A percentile compares a stretch with the other conserved stretches of the same genome.
These are phyloP conservation scores for Starmerella potacharoeniae DNA, from an alignment of 805 yeast genomes.

Conservation along the genomic window DNA sequence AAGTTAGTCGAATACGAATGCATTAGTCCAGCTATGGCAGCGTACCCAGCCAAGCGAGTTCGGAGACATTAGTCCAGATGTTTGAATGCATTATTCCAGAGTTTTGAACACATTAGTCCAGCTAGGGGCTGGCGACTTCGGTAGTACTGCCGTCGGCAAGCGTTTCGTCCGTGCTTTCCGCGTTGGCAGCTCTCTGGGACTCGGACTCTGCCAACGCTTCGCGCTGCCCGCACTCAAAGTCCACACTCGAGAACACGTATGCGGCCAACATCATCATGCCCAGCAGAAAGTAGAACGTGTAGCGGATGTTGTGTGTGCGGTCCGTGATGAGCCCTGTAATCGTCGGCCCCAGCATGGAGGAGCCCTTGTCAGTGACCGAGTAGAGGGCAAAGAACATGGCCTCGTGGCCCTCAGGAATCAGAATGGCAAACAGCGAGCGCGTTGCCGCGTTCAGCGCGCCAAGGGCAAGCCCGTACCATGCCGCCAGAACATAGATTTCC, in stretches of 20 bases:
- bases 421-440: constrained; percentile 53
- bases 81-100: no score
- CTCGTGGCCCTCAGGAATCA: constrained; percentile 67
- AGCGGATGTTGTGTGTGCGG: constrained; percentile 59
- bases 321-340: constrained; percentile 64
- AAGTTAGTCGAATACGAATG: no score
- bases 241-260: constrained; percentile 44
- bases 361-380: constrained; percentile 71
- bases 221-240: constrained; percentile 49
- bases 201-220: constrained; percentile 34
- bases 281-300: constrained; percentile 56
- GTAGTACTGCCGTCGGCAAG: no score
- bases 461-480: constrained; percentile 64
- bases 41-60: no score
- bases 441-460: constrained; percentile 66
- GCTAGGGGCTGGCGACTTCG: no score
- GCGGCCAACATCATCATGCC: constrained; percentile 42
- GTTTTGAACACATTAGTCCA: no score
- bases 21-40: no score
- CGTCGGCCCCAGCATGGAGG: constrained; percentile 62
- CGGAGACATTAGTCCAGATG: no score
- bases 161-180: no score
- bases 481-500: constrained; percentile 59
- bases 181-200: not conserved
- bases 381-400: constrained; percentile 64